Evolutionary conservation across 371 early-diverging fungal genomes (phyloP), one percentile per base, ranked within the genome.

Genomic region (Nematocida homosporus): DNA sequence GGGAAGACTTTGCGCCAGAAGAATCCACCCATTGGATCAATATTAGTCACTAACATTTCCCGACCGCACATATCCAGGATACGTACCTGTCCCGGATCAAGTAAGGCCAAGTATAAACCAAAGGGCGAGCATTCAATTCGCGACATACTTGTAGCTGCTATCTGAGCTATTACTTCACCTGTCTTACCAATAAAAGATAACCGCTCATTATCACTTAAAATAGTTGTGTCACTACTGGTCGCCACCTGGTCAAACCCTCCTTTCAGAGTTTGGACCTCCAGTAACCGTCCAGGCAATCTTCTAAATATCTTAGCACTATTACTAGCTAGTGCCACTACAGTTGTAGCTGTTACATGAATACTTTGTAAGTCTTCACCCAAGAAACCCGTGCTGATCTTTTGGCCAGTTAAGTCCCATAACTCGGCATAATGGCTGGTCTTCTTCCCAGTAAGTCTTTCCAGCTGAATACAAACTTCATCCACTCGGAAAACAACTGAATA

Each of bases 21-120:
- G 37, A 72, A 72, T 56, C 48, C 50, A 38, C 41, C 23, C 5
- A 41, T 30, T 16, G 20, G 30, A 10, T 25, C 29, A 25, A 72
- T 52, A 34, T 61, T 72, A 48, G 57, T 44, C 10, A 47, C 75
- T 41, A 60, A 72, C 20, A 72, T 35, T 53, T 72, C 75, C 35
- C 63, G 60, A 20, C 75, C 75, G 53, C 61, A 60, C 13, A 72
- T 6, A 38, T 72, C 61, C 5, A 72, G 47, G n/a, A 72, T 32
- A 16, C 51, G 6, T 25, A 61, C 75, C 27, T 72, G 75, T 0
- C 34, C 63, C 37, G 27, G 30, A 32, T 44, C 77, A 10, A 72
- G 32, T n/a, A 72, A 42, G 5, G 75, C 61, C 18, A 72, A 38
- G 37, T 59, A 72, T 27, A 72, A 20, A 16, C 75, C 63, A 48